Base-by-base conservation (phyloP, 495 filamentous ascomycete species). In the Rhizodiscina lignyota region DNA sequence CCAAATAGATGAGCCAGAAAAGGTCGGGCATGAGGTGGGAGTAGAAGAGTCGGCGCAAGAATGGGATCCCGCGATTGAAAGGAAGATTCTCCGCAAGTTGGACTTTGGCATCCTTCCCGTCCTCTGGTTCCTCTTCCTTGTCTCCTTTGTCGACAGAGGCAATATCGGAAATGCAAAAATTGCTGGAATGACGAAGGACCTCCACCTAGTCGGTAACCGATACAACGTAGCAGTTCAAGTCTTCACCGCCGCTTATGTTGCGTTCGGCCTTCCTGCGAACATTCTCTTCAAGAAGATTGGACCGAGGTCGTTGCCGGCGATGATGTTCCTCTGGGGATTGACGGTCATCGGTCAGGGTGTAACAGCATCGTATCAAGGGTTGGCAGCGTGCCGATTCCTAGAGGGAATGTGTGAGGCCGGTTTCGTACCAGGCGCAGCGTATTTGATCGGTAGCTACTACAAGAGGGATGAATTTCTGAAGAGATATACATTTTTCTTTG, bases 371-470 rank as follows among this genome's bases (percentile, higher is more conserved):
- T 62, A 58, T 36, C 30, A 45, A 18, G 58, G 56, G 0, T 54
- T 62, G 50, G 59, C 60, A 55, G 49, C 43, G 12, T 53, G 55
- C 19, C 53, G 58, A 0, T 62, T 60, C 34, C 51, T 53, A 5
- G 55, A 60, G 26, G 58, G 58, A 1, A 18, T 60, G 29, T 56
- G 56, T 0, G 58, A 62, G 29, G 58, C 58, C 1, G 56, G 56
- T 0, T 59, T 62, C 28, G 59, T 53, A 18, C 58, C 58, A 0
- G 37, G 53, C 8, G 56, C 59, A 2, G 44, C 57, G 3, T 74
- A 71, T 42, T 41, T 72, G 23, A 67, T 72, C 17, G 64, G 63
- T 6, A 69, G 69, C 62, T 79, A 70, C 47, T 81, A 80, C 47
- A 64, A 61, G 17, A 64, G 72, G 18, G 59, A 68, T 38, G 72